Percentiles rank a stretch among this genome's conserved stretches.
Conservation (phyloP, 805 yeast genomes). For the Yamadazyma ubonensis region DNA sequence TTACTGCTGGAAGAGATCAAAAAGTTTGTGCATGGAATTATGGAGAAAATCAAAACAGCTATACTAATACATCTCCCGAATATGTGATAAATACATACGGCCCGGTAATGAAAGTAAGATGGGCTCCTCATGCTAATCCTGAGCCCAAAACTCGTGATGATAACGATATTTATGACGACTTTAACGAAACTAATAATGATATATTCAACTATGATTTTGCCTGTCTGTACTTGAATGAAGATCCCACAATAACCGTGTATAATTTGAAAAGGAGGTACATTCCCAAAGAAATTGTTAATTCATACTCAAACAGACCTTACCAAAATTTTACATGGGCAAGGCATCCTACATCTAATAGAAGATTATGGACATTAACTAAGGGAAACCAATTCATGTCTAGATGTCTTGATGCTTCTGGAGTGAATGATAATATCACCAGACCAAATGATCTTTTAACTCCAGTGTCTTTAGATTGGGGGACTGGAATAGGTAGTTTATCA, state of each 20-base stretch:
- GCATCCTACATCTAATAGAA: constrained; percentile 21
- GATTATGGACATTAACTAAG: constrained; percentile 42
- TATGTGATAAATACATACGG: constrained; percentile 70
- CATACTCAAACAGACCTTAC: constrained; percentile 42
- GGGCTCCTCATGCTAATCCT: constrained; percentile 43
- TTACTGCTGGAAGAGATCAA: constrained; percentile 92
- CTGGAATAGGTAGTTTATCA: constrained; percentile 46
- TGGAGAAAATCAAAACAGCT: constrained; percentile 22
- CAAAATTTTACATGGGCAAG: constrained; percentile 45
- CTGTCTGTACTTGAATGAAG: constrained; percentile 70
- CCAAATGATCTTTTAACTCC: constrained; percentile 52
- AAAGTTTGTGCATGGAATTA: constrained; percentile 73
- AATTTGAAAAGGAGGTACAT: constrained; percentile 67
- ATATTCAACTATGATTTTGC: constrained; percentile 68
- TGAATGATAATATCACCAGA: constrained; percentile 26
- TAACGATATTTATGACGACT: constrained; percentile 7
- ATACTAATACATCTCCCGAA: constrained; percentile 50
- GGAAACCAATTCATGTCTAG: constrained; percentile 38
- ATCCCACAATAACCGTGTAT: constrained; percentile 67
- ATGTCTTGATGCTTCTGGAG: constrained; percentile 25
- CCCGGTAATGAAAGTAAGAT: constrained; percentile 73
- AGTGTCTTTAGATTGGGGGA: constrained; percentile 59
- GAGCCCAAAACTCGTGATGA: constrained; percentile 23
- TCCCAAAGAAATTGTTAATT: constrained; percentile 66
- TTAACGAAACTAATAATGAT: constrained; percentile 14